phyloP scores from a whole-genome alignment of 1,139 yeast genomes.

The Hemisphaericaspora xylofermentans region DNA sequence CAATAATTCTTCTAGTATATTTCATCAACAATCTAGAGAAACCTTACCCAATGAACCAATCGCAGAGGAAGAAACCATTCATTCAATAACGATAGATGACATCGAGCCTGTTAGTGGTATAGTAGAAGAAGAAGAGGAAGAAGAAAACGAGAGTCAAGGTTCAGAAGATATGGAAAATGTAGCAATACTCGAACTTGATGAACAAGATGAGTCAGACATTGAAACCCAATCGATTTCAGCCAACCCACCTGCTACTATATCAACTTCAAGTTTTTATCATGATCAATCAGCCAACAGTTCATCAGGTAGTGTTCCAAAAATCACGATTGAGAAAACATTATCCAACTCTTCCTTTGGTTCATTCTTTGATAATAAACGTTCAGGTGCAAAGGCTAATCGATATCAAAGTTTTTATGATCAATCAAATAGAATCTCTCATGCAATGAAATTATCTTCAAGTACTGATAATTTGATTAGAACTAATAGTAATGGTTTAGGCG shows the following conservation, averaged over 20 bases:
- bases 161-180: conserved; percentile 5
- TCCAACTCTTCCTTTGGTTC: conserved; percentile 32
- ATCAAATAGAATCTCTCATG: conserved; percentile 45
- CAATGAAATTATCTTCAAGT: conserved; percentile 40
- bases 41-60: neutral
- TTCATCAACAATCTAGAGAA: conserved; percentile 37
- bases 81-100: conserved; percentile 1
- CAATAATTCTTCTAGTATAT: conserved; percentile 20
- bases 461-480: conserved; percentile 39
- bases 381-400: conserved; percentile 50
- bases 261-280: conserved; percentile 24
- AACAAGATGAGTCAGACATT: conserved; percentile 4
- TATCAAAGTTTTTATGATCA: conserved; percentile 54
- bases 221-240: neutral
- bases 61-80: conserved; percentile 1
- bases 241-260: conserved; percentile 10
- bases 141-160: conserved; percentile 22
- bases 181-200: conserved; percentile 13
- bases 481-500: conserved; percentile 10
- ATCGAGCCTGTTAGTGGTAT: conserved; percentile 18
- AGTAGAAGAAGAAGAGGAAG: conserved; percentile 32
- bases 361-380: conserved; percentile 27
- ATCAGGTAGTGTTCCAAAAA: conserved; percentile 29
- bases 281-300: conserved; percentile 38
- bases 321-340: conserved; percentile 30